Base-by-base conservation (phyloP, 2,329 filamentous ascomycete species). In the Apiospora sp. region DNA sequence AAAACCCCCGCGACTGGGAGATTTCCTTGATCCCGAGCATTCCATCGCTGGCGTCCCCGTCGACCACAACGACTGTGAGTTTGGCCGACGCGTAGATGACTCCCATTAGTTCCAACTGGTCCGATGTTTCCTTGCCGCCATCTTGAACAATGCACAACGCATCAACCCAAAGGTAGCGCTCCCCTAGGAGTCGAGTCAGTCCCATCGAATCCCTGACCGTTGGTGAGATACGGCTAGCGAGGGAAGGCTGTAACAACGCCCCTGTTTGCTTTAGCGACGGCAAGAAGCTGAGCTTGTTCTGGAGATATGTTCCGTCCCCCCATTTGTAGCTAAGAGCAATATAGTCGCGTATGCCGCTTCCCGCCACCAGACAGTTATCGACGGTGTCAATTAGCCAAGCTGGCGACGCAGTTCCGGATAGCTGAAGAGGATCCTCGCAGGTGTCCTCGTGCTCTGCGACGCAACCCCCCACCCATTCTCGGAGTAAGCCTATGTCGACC, bases 1-100 rank as follows among this genome's bases (percentile, higher is more conserved):
- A 10, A 6, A 69, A 27, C 24, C 37, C 24, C 27, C 71, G 71
- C n/a, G 64, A 10, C 14, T 13, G 30, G 30, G 64, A 72, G 1
- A 69, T 34, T 2, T 48, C 71, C 19, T n/a, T 43, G 4, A 72
- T n/a, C 24, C 64, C 71, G 10, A 19, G 34, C n/a, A 72, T 68
- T 24, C 71, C 71, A n/a, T 69, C 2, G 13, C 4, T 68, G 22
- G 71, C 64, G 46, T 72, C 71, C 1, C 64, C 71, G 44, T 72
- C 71, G 16, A 27, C 22, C 3, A 48, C 64, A 43, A 72, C 44
- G 12, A 72, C 58, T 6, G 71, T 72, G 5, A 69, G n/a, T 24
- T 68, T 72, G 10, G 71, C 71, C 4, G 71, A 68, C 19, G 71
- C 71, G 27, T 72, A 72, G 16, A 72, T 72, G 13, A 34, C 64